A percentile compares a stretch with the other conserved stretches of the same genome.
phyloP scores from a whole-genome alignment of 2,329 filamentous ascomycete genomes.

The Talaromyces sp. region DNA sequence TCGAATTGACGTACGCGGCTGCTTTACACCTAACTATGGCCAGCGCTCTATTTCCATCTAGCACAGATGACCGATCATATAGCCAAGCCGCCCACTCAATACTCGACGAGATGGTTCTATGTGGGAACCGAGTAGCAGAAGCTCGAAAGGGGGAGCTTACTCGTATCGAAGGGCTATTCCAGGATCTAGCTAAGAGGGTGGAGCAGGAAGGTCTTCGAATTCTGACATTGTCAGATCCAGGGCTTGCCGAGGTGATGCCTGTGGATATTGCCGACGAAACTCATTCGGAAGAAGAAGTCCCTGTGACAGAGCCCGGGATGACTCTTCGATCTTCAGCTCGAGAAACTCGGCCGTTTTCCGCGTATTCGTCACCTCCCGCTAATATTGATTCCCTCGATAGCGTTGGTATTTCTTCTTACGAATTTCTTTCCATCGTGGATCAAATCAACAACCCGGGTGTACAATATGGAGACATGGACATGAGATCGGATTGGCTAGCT shows the following conservation, averaged over 20 bases:
- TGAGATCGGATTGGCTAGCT: not conserved
- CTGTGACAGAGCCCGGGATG: not conserved
- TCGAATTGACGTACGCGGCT: conserved; percentile 32
- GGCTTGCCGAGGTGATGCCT: not conserved
- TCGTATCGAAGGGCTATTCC: conserved; percentile 25
- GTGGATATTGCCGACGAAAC: not conserved
- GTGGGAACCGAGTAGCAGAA: conserved; percentile 31
- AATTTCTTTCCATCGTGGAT: conserved; percentile 34
- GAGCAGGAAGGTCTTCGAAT: conserved; percentile 21
- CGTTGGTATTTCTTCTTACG: conserved; percentile 34
- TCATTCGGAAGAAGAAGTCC: not conserved
- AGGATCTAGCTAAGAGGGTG: conserved; percentile 19
- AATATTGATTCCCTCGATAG: conserved; percentile 29
- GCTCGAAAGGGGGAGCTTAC: conserved; percentile 31
- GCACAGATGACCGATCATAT: conserved; percentile 19
- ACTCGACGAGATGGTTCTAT: conserved; percentile 31
- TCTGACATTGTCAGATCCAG: conserved; percentile 15
- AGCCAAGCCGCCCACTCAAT: conserved; percentile 22
- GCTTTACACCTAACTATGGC: conserved; percentile 33
- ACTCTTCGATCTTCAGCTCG: not conserved
- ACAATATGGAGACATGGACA: not conserved
- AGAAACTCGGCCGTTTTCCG: not conserved
- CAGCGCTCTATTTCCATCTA: conserved; percentile 28
- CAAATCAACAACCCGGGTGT: conserved; percentile 23
- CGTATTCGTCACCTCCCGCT: conserved; percentile 10